Percentiles rank a stretch among this genome's conserved stretches.
These are phyloP conservation scores for Macadamia tetraphylla DNA, from an alignment of 164 flowering plant species.

Conservation along the genomic window DNA sequence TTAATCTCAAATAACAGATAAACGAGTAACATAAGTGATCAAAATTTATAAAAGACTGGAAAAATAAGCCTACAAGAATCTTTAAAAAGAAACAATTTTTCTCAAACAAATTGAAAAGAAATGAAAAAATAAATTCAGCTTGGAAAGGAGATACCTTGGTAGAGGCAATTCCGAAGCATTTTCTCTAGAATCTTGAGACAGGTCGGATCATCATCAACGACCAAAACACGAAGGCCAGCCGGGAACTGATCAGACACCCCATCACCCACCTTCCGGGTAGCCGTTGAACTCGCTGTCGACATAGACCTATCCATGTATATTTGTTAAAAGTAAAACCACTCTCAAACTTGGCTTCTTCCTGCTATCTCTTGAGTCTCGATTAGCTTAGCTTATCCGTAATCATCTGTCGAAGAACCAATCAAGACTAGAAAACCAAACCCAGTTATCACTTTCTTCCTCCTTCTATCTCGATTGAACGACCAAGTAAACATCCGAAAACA, in stretches of 20 bases:
- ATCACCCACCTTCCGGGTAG: slow-evolving; percentile 29
- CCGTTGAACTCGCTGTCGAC: slow-evolving; percentile 29
- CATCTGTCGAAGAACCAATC: neutral
- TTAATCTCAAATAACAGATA: neutral
- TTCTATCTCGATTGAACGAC: neutral
- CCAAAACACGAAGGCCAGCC: slow-evolving; percentile 64
- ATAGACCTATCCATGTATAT: slow-evolving; percentile 10
- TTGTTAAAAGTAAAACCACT: too few relatives aligned
- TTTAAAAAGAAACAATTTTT: neutral
- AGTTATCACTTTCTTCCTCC: neutral
- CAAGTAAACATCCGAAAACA: neutral
- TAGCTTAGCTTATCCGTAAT: neutral
- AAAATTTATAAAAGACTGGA: neutral
- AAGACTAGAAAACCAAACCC: neutral
- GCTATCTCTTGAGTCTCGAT: neutral
- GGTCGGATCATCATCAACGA: slow-evolving; percentile 79
- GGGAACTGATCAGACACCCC: slow-evolving; percentile 54
- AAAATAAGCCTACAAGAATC: neutral
- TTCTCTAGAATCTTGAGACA: slow-evolving; percentile 64
- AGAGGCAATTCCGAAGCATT: slow-evolving; percentile 58
- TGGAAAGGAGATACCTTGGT: slow-evolving; percentile 38
- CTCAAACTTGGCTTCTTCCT: too few relatives aligned
- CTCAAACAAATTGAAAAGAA: neutral
- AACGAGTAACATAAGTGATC: neutral
- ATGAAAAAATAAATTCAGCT: neutral